Conservation (phyloP, 257 asterid species). For the Salvia hispanica region DNA sequence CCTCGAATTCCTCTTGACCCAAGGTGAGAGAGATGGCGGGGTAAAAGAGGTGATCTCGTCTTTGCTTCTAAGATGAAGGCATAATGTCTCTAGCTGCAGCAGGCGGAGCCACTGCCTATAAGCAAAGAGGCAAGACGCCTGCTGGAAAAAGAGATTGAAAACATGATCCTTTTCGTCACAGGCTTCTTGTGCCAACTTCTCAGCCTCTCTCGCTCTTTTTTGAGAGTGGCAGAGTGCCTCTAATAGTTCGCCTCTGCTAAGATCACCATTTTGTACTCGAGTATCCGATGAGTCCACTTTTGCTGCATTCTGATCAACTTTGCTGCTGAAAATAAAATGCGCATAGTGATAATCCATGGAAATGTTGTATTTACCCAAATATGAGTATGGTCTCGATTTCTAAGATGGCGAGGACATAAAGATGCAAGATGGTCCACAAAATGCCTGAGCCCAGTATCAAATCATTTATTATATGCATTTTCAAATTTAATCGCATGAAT, state of each 20-base stretch:
- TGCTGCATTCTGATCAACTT: conserved; percentile 24
- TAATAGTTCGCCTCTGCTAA: conserved; percentile 50
- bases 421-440: neutral
- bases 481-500: neutral
- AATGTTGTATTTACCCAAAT: neutral
- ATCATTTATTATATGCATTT: neutral
- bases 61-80: conserved; percentile 54
- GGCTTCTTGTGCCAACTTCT: conserved; percentile 63
- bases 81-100: conserved; percentile 57
- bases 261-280: conserved; percentile 30
- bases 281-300: conserved; percentile 36
- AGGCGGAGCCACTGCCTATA: conserved; percentile 64
- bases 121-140: conserved; percentile 66
- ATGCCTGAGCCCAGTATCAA: too few species aligned
- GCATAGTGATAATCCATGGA: neutral
- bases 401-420: neutral
- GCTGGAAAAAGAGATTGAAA: conserved; percentile 57
- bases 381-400: neutral
- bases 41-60: conserved; percentile 25
- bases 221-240: conserved; percentile 79
- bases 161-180: conserved; percentile 59
- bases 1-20: conserved; percentile 27
- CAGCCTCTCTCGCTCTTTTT: conserved; percentile 75
- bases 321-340: conserved; percentile 34
- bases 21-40: conserved; percentile 31